These are phyloP conservation scores for Lodderomyces orthopsilosis DNA, from an alignment of 1,139 yeast genomes.

Conservation along the genomic window DNA sequence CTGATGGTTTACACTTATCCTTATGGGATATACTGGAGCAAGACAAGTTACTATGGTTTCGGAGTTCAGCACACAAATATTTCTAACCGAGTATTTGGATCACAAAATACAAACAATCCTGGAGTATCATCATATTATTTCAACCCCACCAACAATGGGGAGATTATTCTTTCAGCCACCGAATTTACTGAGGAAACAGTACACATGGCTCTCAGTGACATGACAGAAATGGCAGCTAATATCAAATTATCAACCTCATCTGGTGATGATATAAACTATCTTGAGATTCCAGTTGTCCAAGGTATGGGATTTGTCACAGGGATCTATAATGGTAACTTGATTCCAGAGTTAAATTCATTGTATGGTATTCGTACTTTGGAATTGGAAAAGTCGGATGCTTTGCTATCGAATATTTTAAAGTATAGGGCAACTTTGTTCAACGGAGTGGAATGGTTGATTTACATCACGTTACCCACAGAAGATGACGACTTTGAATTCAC, in stretches of 20 bases:
- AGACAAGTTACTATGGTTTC: constrained; percentile 48
- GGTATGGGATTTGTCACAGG: constrained; percentile 83
- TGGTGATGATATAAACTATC: constrained; percentile 23
- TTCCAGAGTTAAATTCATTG: constrained; percentile 52
- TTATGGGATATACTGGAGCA: constrained; percentile 66
- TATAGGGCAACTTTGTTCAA: constrained; percentile 53
- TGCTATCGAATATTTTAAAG: constrained; percentile 47
- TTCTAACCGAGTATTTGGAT: constrained; percentile 64
- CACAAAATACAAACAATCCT: constrained; percentile 25
- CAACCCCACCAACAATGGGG: constrained; percentile 54
- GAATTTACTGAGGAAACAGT: constrained; percentile 35
- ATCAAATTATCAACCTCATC: constrained; percentile 41
- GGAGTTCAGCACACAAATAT: constrained; percentile 67
- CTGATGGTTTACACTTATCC: constrained; percentile 79
- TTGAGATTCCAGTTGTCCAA: constrained; percentile 49
- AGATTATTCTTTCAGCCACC: constrained; percentile 56
- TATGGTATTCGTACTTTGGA: constrained; percentile 53
- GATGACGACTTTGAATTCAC: constrained; percentile 39
- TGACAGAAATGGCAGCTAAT: constrained; percentile 55
- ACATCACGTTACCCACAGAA: constrained; percentile 39
- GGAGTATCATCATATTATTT: constrained; percentile 41
- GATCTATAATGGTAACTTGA: constrained; percentile 54
- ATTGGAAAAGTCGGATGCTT: constrained; percentile 39
- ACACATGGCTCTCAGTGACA: constrained; percentile 44
- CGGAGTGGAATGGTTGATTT: constrained; percentile 41